These are phyloP conservation scores for Circinella umbellata DNA, from an alignment of 371 early-diverging fungal genomes.

Conservation along the genomic window DNA sequence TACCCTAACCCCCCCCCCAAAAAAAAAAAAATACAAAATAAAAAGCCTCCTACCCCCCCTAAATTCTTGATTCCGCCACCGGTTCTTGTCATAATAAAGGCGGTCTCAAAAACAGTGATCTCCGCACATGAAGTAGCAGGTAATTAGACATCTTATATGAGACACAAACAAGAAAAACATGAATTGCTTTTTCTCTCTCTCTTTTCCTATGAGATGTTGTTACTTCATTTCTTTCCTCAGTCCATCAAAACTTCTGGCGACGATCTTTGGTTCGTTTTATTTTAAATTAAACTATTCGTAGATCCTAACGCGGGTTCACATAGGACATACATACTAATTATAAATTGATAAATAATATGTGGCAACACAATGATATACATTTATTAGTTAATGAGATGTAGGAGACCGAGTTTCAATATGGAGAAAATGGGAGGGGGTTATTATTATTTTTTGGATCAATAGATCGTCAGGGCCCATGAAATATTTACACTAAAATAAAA, in stretches of 20 bases:
- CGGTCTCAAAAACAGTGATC: conserved; percentile 17
- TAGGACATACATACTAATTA: not conserved
- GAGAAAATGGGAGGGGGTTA: not conserved
- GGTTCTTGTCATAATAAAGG: conserved; percentile 13
- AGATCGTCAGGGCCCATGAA: conserved; percentile 12
- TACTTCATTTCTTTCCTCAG: not conserved
- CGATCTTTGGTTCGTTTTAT: conserved; percentile 2
- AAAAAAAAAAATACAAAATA: not conserved
- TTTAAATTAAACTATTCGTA: conserved; percentile 5
- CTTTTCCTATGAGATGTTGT: not conserved
- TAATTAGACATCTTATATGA: too few relatives aligned
- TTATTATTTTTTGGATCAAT: not conserved
- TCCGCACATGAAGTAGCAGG: conserved; percentile 12
- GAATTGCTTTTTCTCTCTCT: too few relatives aligned
- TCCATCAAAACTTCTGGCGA: conserved; percentile 5
- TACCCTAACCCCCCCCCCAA: not conserved
- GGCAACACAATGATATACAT: not conserved
- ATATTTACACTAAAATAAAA: conserved; percentile 1
- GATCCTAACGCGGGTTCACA: conserved; percentile 1
- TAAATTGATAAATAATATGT: not conserved
- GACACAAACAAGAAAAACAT: too few relatives aligned
- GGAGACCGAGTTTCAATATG: not conserved
- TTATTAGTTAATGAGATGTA: not conserved
- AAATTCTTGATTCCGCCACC: conserved; percentile 18
- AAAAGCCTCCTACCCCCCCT: conserved; percentile 6